phyloP scores from a whole-genome alignment of 495 filamentous ascomycete genomes.

The Copromyces sp. region DNA sequence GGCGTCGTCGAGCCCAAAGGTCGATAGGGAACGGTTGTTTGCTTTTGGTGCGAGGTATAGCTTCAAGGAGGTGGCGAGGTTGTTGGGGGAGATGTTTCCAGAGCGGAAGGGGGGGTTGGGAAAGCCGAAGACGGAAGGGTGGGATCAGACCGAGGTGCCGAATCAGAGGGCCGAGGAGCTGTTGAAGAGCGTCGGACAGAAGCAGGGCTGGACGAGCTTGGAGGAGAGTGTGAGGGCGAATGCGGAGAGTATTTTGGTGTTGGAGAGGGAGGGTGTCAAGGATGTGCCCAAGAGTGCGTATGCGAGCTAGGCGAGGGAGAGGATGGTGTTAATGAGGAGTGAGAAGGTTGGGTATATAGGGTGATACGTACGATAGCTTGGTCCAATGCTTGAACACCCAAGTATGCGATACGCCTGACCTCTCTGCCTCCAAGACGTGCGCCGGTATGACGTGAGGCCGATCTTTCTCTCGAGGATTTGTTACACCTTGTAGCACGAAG shows the following conservation, averaged over 20 bases:
- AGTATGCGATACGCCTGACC: background rate
- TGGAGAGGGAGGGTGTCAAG: slow-evolving; percentile 6
- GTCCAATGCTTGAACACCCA: background rate
- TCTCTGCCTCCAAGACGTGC: no score
- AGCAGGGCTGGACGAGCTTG: slow-evolving; percentile 22
- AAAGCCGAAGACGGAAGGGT: slow-evolving; percentile 15
- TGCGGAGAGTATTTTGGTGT: slow-evolving; percentile 14
- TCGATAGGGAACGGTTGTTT: slow-evolving; percentile 24
- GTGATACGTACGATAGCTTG: background rate
- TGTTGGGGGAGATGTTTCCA: slow-evolving; percentile 22
- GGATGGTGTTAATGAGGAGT: background rate
- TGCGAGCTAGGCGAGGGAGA: background rate
- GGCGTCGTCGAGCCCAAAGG: slow-evolving; percentile 16
- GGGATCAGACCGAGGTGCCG: slow-evolving; percentile 26
- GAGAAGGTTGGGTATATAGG: background rate
- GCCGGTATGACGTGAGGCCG: no score
- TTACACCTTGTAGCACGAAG: no score
- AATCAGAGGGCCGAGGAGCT: slow-evolving; percentile 22
- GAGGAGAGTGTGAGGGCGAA: slow-evolving; percentile 25
- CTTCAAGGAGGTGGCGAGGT: slow-evolving; percentile 18
- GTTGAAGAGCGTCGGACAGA: slow-evolving; percentile 21
- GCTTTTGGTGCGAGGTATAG: slow-evolving; percentile 25
- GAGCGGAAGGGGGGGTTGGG: slow-evolving; percentile 12
- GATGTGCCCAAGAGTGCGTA: background rate
- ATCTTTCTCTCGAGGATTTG: no score